phyloP scores from a whole-genome alignment of 2,329 filamentous ascomycete genomes.

The Botrytis galanthina region DNA sequence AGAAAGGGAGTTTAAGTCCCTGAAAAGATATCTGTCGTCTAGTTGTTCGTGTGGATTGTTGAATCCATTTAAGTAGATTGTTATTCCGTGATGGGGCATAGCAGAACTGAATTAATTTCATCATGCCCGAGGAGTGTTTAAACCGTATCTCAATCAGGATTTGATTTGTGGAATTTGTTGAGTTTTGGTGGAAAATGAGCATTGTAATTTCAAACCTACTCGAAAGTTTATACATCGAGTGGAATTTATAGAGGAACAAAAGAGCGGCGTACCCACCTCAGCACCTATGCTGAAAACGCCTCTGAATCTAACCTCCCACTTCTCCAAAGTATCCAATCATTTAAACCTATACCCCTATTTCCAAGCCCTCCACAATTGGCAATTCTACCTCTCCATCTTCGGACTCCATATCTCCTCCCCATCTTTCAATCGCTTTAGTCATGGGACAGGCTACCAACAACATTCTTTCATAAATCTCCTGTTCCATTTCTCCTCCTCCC shows the following conservation, averaged over 20 bases:
- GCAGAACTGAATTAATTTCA: no score
- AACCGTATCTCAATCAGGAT: neutral
- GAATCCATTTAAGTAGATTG: neutral
- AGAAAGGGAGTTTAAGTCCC: neutral
- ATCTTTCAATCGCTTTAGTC: neutral
- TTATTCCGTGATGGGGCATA: no score
- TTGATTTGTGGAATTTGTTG: rapidly evolving
- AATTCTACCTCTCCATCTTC: neutral
- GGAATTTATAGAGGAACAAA: neutral
- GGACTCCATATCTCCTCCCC: neutral
- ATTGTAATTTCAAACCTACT: neutral
- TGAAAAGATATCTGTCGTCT: neutral
- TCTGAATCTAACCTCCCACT: neutral
- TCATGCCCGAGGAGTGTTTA: neutral
- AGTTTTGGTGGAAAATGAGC: no score
- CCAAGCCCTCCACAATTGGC: neutral
- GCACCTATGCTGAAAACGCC: no score
- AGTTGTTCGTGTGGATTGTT: neutral
- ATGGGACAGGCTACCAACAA: conserved; percentile 13
- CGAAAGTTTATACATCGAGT: neutral
- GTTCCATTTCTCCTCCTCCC: neutral
- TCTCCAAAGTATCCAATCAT: neutral
- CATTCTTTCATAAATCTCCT: conserved; percentile 16
- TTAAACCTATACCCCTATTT: neutral
- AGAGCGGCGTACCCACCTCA: neutral